A percentile compares a stretch with the other conserved stretches of the same genome.
phyloP scores from a whole-genome alignment of 768 basidiomycete species.

The Pluteus cervinus region DNA sequence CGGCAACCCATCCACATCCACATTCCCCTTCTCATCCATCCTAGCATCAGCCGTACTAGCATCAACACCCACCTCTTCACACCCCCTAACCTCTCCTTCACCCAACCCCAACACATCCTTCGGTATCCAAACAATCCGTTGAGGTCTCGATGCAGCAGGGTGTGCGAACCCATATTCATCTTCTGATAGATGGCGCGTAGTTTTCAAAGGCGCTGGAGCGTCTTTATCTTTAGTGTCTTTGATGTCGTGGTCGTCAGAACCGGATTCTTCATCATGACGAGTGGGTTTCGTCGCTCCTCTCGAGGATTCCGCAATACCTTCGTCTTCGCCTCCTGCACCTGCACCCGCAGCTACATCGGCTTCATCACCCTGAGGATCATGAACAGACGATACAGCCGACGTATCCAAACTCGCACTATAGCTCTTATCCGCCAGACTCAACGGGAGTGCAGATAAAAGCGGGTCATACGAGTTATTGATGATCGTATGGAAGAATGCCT shows the following conservation, averaged over 20 bases:
- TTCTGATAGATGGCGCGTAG: no score
- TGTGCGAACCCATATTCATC: slow-evolving; percentile 77
- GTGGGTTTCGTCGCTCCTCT: not conserved
- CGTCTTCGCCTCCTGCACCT: slow-evolving; percentile 1
- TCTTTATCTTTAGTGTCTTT: no score
- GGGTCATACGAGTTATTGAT: slow-evolving; percentile 79
- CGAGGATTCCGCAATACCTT: not conserved
- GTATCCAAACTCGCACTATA: no score
- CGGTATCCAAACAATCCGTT: slow-evolving; percentile 83
- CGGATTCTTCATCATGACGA: slow-evolving; percentile 6
- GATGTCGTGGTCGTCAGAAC: slow-evolving; percentile 6
- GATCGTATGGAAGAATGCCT: slow-evolving; percentile 70
- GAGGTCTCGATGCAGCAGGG: slow-evolving; percentile 70
- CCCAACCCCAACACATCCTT: slow-evolving; percentile 59
- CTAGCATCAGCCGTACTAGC: slow-evolving; percentile 29
- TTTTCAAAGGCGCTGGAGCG: no score
- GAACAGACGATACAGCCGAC: no score
- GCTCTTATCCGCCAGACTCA: slow-evolving; percentile 70
- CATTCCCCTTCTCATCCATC: slow-evolving; percentile 30
- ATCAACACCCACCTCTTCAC: slow-evolving; percentile 54
- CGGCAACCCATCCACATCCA: slow-evolving; percentile 28
- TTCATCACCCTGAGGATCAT: no score
- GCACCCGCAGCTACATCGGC: no score
- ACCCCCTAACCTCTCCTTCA: slow-evolving; percentile 56
- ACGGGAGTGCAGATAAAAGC: slow-evolving; percentile 67